Base-by-base conservation (phyloP, 2,329 filamentous ascomycete species). In the Corinectria fuckeliana region DNA sequence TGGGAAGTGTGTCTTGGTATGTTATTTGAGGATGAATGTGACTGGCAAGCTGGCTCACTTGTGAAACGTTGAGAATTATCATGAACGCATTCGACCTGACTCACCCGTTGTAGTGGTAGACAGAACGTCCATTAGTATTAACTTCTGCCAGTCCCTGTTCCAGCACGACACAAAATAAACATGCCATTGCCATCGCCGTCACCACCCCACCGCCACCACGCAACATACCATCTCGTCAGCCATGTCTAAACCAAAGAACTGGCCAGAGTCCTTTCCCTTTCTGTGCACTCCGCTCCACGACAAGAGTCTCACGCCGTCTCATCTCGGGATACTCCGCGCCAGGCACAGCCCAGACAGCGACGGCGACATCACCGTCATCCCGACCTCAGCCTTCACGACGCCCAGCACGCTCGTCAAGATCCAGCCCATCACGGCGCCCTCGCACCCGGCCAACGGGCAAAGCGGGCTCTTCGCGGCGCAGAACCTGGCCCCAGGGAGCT, bases 371-470 rank as follows among this genome's bases (percentile, higher is more conserved):
- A 58, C 71, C 20, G 58, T 59, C 30, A 68, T 75, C 10, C 55
- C 69, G 14, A 60, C 71, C 7, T 63, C 71, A 0, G 71, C 74
- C 4, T 73, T 79, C 1, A 71, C 74, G 39, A 79, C 81, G 0
- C 83, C 85, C 9, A 81, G 76, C 54, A 58, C 77, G n/a, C 69
- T 79, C 8, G 84, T 87, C 52, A 80, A 74, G 61, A 88, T 90
- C 66, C 78, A 79, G 10, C 74, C 76, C 30, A 89, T 90, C 61
- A 69, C 66, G 0, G 71, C 81, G 50, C 72, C 80, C 0, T 64
- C 71, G 0, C 87, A 90, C 67, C 87, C 87, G 0, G 87, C 87
- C 11, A 66, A 76, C 65, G 82, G 82, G 4, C 87, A 90, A 72
- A 73, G 70, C 50, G 87, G 87, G 0, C 82, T 90, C 28, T 89